phyloP scores from a whole-genome alignment of 148 eudicot species.

The Rhododendron kiyosumense region DNA sequence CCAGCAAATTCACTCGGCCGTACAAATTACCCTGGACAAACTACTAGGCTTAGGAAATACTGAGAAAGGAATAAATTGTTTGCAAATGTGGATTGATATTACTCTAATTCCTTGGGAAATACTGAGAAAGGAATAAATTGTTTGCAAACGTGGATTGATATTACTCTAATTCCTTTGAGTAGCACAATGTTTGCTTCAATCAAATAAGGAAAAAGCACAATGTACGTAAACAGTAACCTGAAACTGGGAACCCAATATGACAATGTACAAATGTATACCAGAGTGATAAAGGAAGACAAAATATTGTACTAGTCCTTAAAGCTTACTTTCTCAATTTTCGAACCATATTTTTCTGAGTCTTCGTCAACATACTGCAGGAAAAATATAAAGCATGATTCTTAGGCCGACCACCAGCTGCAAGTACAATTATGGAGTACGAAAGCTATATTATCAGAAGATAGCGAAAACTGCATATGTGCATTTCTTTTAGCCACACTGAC shows the following conservation, averaged over 20 bases:
- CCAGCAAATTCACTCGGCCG: background rate
- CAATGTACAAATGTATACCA: background rate
- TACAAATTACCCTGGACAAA: background rate
- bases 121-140: background rate
- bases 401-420: background rate
- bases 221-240: background rate
- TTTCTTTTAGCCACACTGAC: slow-evolving; percentile 24
- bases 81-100: background rate
- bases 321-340: slow-evolving; percentile 53
- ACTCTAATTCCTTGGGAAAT: background rate
- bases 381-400: background rate
- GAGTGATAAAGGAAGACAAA: background rate
- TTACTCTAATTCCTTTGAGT: background rate
- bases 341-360: slow-evolving; percentile 56
- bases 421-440: background rate
- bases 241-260: background rate
- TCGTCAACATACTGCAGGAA: slow-evolving; percentile 72
- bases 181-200: background rate
- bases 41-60: background rate
- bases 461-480: background rate
- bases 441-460: background rate
- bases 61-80: background rate
- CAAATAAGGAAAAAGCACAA: background rate
- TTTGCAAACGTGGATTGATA: background rate
- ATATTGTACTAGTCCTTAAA: background rate